Evolutionary conservation across 2,329 filamentous ascomycete genomes (phyloP).

Genomic region (Rhexocercosporidium sp.): DNA sequence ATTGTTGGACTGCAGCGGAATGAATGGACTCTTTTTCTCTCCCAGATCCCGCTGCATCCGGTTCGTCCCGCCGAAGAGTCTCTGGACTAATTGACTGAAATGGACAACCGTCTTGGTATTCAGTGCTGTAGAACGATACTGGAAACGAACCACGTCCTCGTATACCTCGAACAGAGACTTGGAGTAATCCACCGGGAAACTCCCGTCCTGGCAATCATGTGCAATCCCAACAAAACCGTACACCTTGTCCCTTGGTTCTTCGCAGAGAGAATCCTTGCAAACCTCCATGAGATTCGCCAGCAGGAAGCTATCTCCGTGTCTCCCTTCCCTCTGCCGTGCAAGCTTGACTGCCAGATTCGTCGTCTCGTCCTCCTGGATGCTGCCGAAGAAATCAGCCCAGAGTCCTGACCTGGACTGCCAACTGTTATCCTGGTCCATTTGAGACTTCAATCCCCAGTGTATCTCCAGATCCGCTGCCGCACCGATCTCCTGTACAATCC

Average conservation of each 20-base stretch:
- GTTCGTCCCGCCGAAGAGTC: background rate
- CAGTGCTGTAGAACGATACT: slow-evolving; percentile 6
- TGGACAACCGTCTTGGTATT: slow-evolving; percentile 14
- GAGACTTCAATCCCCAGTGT: slow-evolving; percentile 13
- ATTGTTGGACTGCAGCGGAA: background rate
- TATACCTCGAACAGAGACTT: slow-evolving; percentile 30
- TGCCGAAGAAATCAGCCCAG: slow-evolving; percentile 12
- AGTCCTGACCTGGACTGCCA: slow-evolving; percentile 12
- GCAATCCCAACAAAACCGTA: slow-evolving; percentile 43
- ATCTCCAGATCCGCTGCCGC: slow-evolving; percentile 15
- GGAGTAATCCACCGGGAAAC: slow-evolving; percentile 39
- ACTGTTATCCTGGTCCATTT: slow-evolving; percentile 9
- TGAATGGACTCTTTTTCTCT: background rate
- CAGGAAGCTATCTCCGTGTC: slow-evolving; percentile 20
- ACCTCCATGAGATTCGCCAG: slow-evolving; percentile 31
- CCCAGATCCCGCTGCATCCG: slow-evolving; percentile 4
- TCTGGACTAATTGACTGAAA: slow-evolving; percentile 22
- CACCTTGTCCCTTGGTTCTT: slow-evolving; percentile 41
- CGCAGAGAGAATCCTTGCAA: slow-evolving; percentile 35
- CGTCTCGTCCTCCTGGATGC: background rate
- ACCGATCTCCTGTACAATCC: slow-evolving; percentile 29
- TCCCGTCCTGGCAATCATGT: slow-evolving; percentile 34
- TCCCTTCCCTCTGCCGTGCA: slow-evolving; percentile 22
- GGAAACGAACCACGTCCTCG: slow-evolving; percentile 23
- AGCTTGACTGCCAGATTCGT: slow-evolving; percentile 18